Conservation (phyloP, 176 grass and related monocot species). For the Phoenix roebelenii region DNA sequence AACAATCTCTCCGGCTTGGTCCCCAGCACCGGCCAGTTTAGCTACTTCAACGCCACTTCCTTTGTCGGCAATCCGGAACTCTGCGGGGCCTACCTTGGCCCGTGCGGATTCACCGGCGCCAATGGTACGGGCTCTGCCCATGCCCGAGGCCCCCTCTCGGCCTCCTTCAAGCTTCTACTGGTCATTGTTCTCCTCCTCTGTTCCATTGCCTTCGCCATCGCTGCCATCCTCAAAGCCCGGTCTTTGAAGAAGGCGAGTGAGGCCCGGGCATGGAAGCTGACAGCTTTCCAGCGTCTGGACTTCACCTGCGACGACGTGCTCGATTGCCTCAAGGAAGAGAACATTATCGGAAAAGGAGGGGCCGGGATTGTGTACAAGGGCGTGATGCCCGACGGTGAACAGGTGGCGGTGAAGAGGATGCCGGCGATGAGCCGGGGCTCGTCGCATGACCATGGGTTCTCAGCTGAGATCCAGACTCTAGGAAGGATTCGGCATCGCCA, state of each 20-base stretch:
- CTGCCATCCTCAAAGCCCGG: constrained; percentile 71
- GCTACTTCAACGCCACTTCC: constrained; percentile 80
- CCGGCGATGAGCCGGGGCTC: constrained; percentile 46
- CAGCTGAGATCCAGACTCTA: constrained; percentile 85
- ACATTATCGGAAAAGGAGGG: constrained; percentile 88
- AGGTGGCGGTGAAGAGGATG: constrained; percentile 79
- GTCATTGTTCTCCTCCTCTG: constrained; percentile 57
- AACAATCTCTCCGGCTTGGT: constrained; percentile 71
- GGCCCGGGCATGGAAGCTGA: constrained; percentile 65
- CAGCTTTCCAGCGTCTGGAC: constrained; percentile 82
- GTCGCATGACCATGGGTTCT: constrained; percentile 77
- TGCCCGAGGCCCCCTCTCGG: constrained; percentile 30
- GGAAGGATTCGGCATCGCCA: constrained; percentile 81
- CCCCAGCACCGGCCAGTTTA: constrained; percentile 57
- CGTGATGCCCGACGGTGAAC: constrained; percentile 40
- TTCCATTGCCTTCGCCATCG: constrained; percentile 66
- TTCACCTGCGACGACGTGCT: constrained; percentile 80
- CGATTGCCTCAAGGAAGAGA: constrained; percentile 76
- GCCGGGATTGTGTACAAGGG: constrained; percentile 88
- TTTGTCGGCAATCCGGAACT: constrained; percentile 63
- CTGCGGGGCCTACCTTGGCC: constrained; percentile 46
- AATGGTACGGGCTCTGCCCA: constrained; percentile 23
- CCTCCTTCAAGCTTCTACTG: constrained; percentile 58
- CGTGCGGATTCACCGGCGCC: constrained; percentile 19
- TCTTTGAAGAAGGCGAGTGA: constrained; percentile 48